phyloP scores from a whole-genome alignment of 2,329 filamentous ascomycete genomes.

The Aspergillus ochraceus region DNA sequence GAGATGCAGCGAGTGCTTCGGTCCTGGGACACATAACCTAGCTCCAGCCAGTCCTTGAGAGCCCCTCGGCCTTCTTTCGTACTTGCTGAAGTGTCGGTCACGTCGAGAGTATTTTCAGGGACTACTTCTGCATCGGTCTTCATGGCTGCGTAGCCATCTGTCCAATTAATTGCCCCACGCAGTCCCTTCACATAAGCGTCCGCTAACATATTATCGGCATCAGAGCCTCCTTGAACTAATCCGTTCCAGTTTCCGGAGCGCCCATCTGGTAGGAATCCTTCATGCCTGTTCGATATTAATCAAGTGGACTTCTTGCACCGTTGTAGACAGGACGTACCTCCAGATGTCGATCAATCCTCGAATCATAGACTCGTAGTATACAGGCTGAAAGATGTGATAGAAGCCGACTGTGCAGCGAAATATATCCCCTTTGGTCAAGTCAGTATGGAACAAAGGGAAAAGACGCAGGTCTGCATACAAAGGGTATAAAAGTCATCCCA shows the following conservation, averaged over 20 bases:
- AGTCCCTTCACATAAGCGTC: slow-evolving; percentile 72
- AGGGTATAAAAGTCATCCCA: slow-evolving; percentile 69
- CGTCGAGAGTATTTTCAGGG: slow-evolving; percentile 61
- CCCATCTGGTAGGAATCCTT: slow-evolving; percentile 65
- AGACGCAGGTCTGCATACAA: slow-evolving; percentile 32
- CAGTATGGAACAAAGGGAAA: slow-evolving; percentile 9
- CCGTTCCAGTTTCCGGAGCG: slow-evolving; percentile 68
- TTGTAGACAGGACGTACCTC: slow-evolving; percentile 46
- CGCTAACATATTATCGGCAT: slow-evolving; percentile 70
- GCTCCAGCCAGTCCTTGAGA: slow-evolving; percentile 65
- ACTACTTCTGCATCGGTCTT: slow-evolving; percentile 65
- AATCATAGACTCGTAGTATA: slow-evolving; percentile 64
- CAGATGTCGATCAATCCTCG: slow-evolving; percentile 68
- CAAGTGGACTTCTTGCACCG: background rate
- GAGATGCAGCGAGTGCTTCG: slow-evolving; percentile 62
- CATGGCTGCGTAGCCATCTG: slow-evolving; percentile 63
- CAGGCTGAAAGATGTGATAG: slow-evolving; percentile 65
- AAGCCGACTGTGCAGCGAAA: slow-evolving; percentile 67
- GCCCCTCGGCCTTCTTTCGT: slow-evolving; percentile 70
- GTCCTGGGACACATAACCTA: slow-evolving; percentile 64
- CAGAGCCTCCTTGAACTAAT: slow-evolving; percentile 65
- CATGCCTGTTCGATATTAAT: slow-evolving; percentile 18
- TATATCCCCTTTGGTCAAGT: slow-evolving; percentile 50
- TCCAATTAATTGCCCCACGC: slow-evolving; percentile 64
- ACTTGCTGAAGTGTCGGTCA: slow-evolving; percentile 54